These are phyloP conservation scores for Beauveria varroae DNA, from an alignment of 2,329 filamentous ascomycete species.

Conservation along the genomic window DNA sequence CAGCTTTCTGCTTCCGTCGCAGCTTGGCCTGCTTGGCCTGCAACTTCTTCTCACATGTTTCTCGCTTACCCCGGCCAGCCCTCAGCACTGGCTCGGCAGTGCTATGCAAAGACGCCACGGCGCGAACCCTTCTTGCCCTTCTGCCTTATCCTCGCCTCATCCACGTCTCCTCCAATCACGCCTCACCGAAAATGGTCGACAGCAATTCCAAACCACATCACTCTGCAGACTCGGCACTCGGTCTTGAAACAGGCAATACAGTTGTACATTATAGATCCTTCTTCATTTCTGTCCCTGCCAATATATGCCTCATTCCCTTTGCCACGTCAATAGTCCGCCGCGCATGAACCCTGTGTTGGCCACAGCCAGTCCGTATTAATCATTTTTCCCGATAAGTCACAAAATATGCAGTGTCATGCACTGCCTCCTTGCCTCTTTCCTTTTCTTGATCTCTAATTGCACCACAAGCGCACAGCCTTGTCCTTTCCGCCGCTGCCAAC, in stretches of 20 bases:
- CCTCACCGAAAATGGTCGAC: background rate
- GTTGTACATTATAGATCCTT: background rate
- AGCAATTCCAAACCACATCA: background rate
- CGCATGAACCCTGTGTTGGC: background rate
- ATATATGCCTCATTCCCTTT: constrained; percentile 6
- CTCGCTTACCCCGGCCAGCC: background rate
- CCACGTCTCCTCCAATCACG: background rate
- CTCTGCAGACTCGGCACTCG: background rate
- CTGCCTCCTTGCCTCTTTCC: background rate
- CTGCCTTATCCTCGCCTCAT: background rate
- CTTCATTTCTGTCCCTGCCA: background rate
- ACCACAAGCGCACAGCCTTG: constrained; percentile 65
- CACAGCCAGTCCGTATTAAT: background rate
- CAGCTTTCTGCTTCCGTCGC: background rate
- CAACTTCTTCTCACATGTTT: background rate
- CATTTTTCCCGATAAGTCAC: background rate
- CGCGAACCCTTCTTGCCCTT: background rate
- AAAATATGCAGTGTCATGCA: background rate
- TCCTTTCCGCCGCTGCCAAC: constrained; percentile 92
- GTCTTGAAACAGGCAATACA: background rate
- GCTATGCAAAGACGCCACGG: background rate
- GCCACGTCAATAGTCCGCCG: constrained; percentile 4
- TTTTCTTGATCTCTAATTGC: constrained; percentile 38
- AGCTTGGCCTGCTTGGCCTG: background rate
- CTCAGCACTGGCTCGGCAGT: background rate